Conservation (phyloP, 768 basidiomycete species). For the Boletus tomentosulus region DNA sequence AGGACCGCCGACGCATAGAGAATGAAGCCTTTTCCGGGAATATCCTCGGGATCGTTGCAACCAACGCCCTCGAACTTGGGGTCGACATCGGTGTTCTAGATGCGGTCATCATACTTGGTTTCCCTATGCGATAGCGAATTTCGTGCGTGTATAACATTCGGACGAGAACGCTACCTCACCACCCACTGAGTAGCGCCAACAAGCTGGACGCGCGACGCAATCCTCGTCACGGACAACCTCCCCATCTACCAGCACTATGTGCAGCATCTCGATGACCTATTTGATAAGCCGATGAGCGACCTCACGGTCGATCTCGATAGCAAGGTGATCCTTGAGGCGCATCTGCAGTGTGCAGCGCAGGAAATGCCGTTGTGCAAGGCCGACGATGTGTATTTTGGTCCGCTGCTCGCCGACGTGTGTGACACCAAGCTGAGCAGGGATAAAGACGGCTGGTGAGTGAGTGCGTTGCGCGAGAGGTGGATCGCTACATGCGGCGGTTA, state of each 20-base stretch:
- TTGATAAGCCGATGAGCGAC: slow-evolving; percentile 56
- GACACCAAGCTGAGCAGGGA: slow-evolving; percentile 57
- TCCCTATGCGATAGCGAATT: slow-evolving; percentile 79
- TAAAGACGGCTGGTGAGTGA: slow-evolving; percentile 73
- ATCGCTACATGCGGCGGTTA: slow-evolving; percentile 25
- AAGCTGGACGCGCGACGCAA: slow-evolving; percentile 80
- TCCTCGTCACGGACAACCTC: slow-evolving; percentile 64
- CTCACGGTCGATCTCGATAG: slow-evolving; percentile 71
- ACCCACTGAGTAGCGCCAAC: slow-evolving; percentile 58
- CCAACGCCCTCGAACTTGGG: slow-evolving; percentile 86
- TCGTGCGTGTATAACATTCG: slow-evolving; percentile 45
- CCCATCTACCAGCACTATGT: slow-evolving; percentile 77
- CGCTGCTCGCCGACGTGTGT: slow-evolving; percentile 54
- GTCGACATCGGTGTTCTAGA: slow-evolving; percentile 90
- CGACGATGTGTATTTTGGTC: slow-evolving; percentile 73
- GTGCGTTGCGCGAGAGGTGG: neutral
- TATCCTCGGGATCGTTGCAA: slow-evolving; percentile 82
- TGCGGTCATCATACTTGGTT: slow-evolving; percentile 85
- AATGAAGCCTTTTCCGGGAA: slow-evolving; percentile 81
- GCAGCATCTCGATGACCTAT: slow-evolving; percentile 64
- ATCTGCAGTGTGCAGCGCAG: slow-evolving; percentile 82
- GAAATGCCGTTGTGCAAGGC: slow-evolving; percentile 75
- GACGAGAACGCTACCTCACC: neutral
- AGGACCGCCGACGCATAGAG: slow-evolving; percentile 85
- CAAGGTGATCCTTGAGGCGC: slow-evolving; percentile 73